Evolutionary conservation across 2,329 filamentous ascomycete genomes (phyloP), one percentile per base, ranked within the genome.

Genomic region (Arachnopeziza araneosa): DNA sequence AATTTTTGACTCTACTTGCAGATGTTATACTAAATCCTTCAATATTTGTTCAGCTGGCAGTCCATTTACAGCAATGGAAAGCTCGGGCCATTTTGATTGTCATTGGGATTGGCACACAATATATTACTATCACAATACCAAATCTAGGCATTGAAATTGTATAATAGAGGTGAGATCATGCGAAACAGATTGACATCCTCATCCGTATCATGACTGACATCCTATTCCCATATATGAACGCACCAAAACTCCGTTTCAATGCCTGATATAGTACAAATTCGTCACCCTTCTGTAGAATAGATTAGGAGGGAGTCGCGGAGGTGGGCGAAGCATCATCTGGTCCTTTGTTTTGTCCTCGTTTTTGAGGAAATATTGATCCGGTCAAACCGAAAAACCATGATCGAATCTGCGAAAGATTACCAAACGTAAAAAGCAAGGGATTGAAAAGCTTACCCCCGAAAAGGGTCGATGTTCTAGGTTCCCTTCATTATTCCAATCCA

Each of bases 401-500:
- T 24, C 78, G 74, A 53, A 78, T 53, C 78, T 80, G 56, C 19
- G 54, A 56, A 6, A 10, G 7, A 59, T 70, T 49, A 70, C 61
- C 32, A 54, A 12, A n/a, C 24, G 44, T 56, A n/a, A n/a, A 22
- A 5, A 12, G n/a, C 2, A 24, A 3, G 6, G 26, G 8, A 30
- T 22, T n/a, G 49, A n/a, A 14, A n/a, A 55, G 22, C 80, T 64
- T 76, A 84, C 80, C 44, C 74, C 76, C 63, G 80, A 74, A 63
- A 84, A 83, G 2, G 81, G 81, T 54, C 78, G 76, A 2, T 73
- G 69, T 10, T 70, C 64, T 24, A 66, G 62, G 51, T 64, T 58
- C 9, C 61, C 70, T 50, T 65, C 57, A n/a, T 55, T 70, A 24
- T 76, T 73, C 79, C 79, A 83, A 64, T 88, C 83, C 78, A 87